Conservation (phyloP, 2,329 filamentous ascomycete species). For the Truncatella angustata region DNA sequence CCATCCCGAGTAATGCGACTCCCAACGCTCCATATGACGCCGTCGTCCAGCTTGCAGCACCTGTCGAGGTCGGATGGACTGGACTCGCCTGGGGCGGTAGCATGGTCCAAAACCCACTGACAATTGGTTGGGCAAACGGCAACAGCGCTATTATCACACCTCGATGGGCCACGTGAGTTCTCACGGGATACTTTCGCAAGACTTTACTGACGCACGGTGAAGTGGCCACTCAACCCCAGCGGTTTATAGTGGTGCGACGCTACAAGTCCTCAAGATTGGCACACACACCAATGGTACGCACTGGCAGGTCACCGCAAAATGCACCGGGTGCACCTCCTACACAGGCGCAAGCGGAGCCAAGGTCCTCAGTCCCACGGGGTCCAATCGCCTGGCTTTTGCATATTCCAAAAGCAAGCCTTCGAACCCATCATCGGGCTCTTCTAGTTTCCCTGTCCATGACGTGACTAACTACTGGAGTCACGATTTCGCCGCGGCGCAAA, state of each 20-base stretch:
- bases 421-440: conserved; percentile 17
- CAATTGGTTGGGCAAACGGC: conserved; percentile 43
- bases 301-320: conserved; percentile 38
- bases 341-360: conserved; percentile 23
- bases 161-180: conserved; percentile 42
- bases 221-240: conserved; percentile 35
- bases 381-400: conserved; percentile 70
- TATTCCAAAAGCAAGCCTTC: conserved; percentile 23
- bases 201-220: not conserved
- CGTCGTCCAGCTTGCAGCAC: conserved; percentile 42
- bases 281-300: conserved; percentile 37
- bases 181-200: conserved; percentile 3
- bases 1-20: conserved; percentile 31
- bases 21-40: conserved; percentile 33
- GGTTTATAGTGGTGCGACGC: conserved; percentile 25
- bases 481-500: conserved; percentile 26
- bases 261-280: conserved; percentile 34
- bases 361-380: conserved; percentile 82
- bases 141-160: conserved; percentile 38
- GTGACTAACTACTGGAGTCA: conserved; percentile 29
- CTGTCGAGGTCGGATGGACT: conserved; percentile 43
- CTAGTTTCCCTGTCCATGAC: conserved; percentile 27
- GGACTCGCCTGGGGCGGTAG: conserved; percentile 48
- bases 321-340: conserved; percentile 34
- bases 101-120: conserved; percentile 47